A percentile compares a stretch with the other conserved stretches of the same genome.
These are phyloP conservation scores for Forsythia suspensa DNA, from an alignment of 257 asterid species.

Conservation along the genomic window DNA sequence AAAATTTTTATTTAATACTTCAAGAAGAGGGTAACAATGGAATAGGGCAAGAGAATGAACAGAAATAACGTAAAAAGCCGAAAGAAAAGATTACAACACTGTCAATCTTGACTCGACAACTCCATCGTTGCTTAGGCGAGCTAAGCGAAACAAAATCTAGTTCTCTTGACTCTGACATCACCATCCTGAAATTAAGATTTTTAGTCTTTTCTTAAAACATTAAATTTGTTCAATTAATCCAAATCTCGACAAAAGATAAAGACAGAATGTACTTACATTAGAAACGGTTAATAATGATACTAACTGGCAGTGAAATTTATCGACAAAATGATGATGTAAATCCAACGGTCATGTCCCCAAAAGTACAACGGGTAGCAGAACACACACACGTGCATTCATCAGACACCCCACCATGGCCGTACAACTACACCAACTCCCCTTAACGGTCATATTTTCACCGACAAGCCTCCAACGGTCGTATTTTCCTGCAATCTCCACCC, in stretches of 20 bases:
- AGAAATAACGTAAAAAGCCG: too few species aligned
- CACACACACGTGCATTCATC: conserved; percentile 37
- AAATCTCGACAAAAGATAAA: not conserved
- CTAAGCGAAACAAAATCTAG: not conserved
- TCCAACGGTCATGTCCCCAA: conserved; percentile 38
- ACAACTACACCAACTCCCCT: conserved; percentile 26
- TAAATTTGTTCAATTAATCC: not conserved
- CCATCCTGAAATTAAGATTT: not conserved
- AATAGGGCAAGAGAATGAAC: not conserved
- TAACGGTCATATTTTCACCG: conserved; percentile 39
- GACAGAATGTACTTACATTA: too few species aligned
- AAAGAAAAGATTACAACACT: not conserved
- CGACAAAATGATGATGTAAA: conserved; percentile 14
- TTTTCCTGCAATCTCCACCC: conserved; percentile 46
- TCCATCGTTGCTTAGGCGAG: not conserved
- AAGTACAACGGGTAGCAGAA: conserved; percentile 29
- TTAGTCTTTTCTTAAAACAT: too few species aligned
- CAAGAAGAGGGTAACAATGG: not conserved
- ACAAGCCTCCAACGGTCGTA: conserved; percentile 76
- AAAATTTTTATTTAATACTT: too few species aligned
- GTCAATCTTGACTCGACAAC: too few species aligned
- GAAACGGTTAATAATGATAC: not conserved
- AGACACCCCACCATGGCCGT: conserved; percentile 21
- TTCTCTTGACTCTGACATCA: not conserved
- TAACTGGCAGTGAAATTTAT: conserved; percentile 15